phyloP scores from a whole-genome alignment of 139 green algal species.

The Chlorella vulgaris region DNA sequence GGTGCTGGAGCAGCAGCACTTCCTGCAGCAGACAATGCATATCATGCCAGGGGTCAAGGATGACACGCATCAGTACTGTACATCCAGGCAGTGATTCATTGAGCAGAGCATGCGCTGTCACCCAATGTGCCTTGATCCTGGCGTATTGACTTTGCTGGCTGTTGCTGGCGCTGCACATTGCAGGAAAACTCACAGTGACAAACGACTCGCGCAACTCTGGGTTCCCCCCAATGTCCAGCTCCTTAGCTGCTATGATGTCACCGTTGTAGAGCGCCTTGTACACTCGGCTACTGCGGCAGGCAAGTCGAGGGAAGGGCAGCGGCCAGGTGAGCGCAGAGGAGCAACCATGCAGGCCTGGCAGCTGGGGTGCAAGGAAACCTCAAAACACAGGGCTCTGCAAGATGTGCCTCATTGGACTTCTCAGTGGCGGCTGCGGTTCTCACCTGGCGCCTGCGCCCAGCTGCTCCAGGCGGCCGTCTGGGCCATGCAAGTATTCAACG shows the following conservation, averaged over 20 bases:
- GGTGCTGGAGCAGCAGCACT: background rate
- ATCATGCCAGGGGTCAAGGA: background rate
- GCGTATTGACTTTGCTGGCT: no score
- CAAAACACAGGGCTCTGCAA: background rate
- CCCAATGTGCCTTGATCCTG: no score
- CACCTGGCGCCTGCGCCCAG: background rate
- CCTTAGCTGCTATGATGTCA: background rate
- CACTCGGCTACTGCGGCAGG: background rate
- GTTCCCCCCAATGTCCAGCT: background rate
- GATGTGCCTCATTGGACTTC: no score
- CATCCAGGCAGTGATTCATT: no score
- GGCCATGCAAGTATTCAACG: background rate
- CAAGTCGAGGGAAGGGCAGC: background rate
- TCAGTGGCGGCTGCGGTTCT: no score
- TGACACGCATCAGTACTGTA: background rate
- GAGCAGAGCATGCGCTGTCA: no score
- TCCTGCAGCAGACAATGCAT: no score
- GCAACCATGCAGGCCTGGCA: no score
- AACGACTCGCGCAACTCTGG: background rate
- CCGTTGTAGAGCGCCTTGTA: background rate
- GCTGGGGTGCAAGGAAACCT: no score
- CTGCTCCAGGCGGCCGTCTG: background rate
- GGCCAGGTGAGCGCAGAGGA: background rate
- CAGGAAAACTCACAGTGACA: background rate
- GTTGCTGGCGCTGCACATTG: background rate